Conservation (phyloP, 352 stramenopile genomes). For the Phytopythium delawarense region DNA sequence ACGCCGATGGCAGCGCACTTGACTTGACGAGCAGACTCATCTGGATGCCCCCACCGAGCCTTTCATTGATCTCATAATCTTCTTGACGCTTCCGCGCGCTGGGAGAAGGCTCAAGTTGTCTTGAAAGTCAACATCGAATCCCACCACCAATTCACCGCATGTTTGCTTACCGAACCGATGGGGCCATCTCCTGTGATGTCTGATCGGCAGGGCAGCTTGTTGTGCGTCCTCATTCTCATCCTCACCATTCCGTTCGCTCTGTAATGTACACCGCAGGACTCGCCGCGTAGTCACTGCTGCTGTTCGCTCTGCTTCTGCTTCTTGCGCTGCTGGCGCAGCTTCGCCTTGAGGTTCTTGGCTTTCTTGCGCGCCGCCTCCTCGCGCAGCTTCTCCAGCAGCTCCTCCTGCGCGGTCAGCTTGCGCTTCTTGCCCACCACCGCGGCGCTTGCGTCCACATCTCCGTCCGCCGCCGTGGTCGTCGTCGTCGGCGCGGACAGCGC, state of each 20-base stretch:
- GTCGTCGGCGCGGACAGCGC: slow-evolving; percentile 4
- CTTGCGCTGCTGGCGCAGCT: slow-evolving; percentile 70
- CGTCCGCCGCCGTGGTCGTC: neutral
- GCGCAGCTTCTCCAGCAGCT: slow-evolving; percentile 62
- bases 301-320: slow-evolving; percentile 41
- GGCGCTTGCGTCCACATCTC: neutral
- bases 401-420: slow-evolving; percentile 61
- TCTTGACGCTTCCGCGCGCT: too few relatives aligned
- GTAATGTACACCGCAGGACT: neutral
- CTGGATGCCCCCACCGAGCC: too few relatives aligned
- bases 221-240: too few relatives aligned
- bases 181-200: too few relatives aligned
- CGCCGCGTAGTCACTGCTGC: neutral
- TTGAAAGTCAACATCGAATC: too few relatives aligned
- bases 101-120: too few relatives aligned
- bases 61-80: too few relatives aligned
- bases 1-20: too few relatives aligned
- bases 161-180: too few relatives aligned
- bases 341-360: slow-evolving; percentile 75
- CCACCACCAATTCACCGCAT: too few relatives aligned
- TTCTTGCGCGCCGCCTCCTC: slow-evolving; percentile 63
- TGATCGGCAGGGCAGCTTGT: too few relatives aligned
- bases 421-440: slow-evolving; percentile 38
- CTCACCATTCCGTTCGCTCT: neutral
- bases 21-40: too few relatives aligned